phyloP scores from a whole-genome alignment of 306 rosid species.

The Chamaecrista fasciculata region DNA sequence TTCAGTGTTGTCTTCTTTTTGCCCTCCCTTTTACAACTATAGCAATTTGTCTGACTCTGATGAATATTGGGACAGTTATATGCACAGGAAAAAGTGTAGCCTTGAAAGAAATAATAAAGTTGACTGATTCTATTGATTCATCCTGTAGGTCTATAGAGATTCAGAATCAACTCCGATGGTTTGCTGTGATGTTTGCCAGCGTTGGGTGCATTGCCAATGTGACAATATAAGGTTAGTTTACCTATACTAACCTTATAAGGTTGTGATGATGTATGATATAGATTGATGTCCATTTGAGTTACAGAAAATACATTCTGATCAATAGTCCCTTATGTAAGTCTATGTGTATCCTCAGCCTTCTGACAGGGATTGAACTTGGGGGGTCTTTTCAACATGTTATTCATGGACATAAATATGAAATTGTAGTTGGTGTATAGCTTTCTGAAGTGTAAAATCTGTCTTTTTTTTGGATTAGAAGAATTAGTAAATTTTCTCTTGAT shows the following conservation, averaged over 20 bases:
- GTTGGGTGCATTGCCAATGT: conserved; percentile 99
- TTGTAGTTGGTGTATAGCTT: not conserved
- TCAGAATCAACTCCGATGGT: conserved; percentile 99
- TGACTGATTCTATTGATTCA: conserved; percentile 26
- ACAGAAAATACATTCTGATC: conserved; percentile 8
- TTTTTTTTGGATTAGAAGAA: too few species aligned
- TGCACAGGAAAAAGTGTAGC: not conserved
- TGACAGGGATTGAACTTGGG: not conserved
- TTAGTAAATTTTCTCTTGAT: not conserved
- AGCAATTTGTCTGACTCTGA: not conserved
- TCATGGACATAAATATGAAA: not conserved
- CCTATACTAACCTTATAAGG: not conserved
- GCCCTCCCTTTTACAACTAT: not conserved
- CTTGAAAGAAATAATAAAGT: conserved; percentile 4
- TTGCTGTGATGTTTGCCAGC: conserved; percentile 97
- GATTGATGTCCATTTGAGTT: conserved; percentile 7
- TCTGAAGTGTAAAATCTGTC: not conserved
- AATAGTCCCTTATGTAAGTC: not conserved
- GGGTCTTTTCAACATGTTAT: not conserved
- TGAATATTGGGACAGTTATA: not conserved
- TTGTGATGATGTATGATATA: conserved; percentile 13
- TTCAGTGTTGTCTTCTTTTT: not conserved
- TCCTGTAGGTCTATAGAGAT: conserved; percentile 92
- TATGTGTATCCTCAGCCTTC: not conserved
- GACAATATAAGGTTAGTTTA: conserved; percentile 81